Evolutionary conservation across 768 basidiomycete species (phyloP).

Genomic region (Dentipellis sp.): DNA sequence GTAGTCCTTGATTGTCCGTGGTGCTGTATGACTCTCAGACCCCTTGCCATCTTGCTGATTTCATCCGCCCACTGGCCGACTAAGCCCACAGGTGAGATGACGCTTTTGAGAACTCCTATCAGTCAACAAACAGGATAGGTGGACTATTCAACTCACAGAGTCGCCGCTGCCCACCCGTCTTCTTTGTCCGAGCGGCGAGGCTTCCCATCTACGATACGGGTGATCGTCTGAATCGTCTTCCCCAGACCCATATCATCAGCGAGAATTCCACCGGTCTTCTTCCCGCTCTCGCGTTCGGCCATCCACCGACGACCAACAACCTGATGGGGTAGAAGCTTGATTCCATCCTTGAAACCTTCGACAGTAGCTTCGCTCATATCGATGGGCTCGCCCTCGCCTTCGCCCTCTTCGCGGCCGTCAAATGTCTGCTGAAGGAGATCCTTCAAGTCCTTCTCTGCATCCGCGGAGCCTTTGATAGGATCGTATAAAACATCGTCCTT

Average conservation of each 20-base stretch:
- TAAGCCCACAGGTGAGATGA: slow-evolving; percentile 81
- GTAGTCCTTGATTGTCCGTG: slow-evolving; percentile 71
- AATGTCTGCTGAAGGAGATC: slow-evolving; percentile 63
- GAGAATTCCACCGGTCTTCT: slow-evolving; percentile 78
- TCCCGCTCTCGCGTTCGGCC: slow-evolving; percentile 69
- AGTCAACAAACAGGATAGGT: not conserved
- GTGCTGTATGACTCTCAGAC: slow-evolving; percentile 68
- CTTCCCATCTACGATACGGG: slow-evolving; percentile 77
- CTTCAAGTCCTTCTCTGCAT: slow-evolving; percentile 71
- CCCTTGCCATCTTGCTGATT: slow-evolving; percentile 59
- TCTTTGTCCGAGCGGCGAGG: slow-evolving; percentile 59
- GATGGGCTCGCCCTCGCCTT: slow-evolving; percentile 33
- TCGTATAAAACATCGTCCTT: slow-evolving; percentile 20
- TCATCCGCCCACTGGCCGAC: slow-evolving; percentile 90
- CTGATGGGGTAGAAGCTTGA: slow-evolving; percentile 79
- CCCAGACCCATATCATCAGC: slow-evolving; percentile 90
- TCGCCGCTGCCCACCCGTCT: slow-evolving; percentile 63
- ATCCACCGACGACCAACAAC: slow-evolving; percentile 84
- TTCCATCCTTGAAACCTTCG: slow-evolving; percentile 63
- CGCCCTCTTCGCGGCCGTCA: slow-evolving; percentile 42
- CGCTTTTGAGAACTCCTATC: slow-evolving; percentile 32
- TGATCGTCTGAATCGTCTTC: slow-evolving; percentile 87
- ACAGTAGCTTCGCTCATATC: slow-evolving; percentile 63
- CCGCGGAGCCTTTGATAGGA: slow-evolving; percentile 32
- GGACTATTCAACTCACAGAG: slow-evolving; percentile 43